phyloP scores from a whole-genome alignment of 176 grass and related monocot genomes.

The Raddia guianensis region DNA sequence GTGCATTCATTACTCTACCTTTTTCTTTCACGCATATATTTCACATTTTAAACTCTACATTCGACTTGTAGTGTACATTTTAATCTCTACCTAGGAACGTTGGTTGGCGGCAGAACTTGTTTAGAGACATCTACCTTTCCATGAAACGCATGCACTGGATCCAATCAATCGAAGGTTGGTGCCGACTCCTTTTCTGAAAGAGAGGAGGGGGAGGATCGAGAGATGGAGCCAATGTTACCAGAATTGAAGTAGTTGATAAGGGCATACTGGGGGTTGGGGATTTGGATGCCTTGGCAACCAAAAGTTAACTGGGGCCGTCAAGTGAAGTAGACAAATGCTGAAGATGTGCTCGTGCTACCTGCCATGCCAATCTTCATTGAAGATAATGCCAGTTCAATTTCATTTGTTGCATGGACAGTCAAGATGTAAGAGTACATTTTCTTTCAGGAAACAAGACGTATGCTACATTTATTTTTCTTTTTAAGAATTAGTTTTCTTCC shows the following conservation, averaged over 20 bases:
- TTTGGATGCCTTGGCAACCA: slow-evolving; percentile 37
- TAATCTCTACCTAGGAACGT: background rate
- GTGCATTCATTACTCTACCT: background rate
- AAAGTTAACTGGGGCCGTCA: background rate
- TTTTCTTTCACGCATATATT: background rate
- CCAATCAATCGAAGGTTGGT: slow-evolving; percentile 19
- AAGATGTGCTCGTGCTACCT: slow-evolving; percentile 24
- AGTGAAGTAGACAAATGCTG: slow-evolving; percentile 2
- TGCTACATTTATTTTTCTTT: background rate
- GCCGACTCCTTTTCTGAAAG: slow-evolving; percentile 12
- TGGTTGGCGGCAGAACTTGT: background rate
- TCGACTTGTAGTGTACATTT: background rate
- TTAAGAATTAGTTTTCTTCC: too few species aligned
- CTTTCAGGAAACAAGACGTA: background rate
- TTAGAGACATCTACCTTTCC: background rate
- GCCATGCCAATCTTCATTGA: slow-evolving; percentile 24
- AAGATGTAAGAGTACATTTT: background rate
- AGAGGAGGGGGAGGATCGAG: background rate
- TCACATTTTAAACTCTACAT: background rate
- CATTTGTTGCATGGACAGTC: background rate
- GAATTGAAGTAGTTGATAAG: slow-evolving; percentile 15
- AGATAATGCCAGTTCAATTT: background rate
- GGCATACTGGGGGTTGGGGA: background rate
- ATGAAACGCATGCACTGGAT: slow-evolving; percentile 10
- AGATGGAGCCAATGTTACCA: slow-evolving; percentile 15